These are phyloP conservation scores for Botrytis pseudocinerea DNA, from an alignment of 2,329 filamentous ascomycete species.

Conservation along the genomic window DNA sequence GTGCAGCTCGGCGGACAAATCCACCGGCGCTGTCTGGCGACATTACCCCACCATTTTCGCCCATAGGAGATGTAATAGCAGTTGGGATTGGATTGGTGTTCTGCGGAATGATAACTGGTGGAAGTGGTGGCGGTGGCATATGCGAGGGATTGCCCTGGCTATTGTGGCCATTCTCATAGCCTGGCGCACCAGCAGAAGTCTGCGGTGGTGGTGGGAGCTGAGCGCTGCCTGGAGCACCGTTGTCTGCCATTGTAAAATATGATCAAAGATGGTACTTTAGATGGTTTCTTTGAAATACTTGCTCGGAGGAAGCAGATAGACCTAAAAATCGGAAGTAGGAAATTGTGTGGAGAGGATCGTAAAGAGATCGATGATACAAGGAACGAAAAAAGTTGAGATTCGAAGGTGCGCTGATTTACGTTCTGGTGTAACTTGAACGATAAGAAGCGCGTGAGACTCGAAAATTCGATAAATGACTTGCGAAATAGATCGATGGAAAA, in stretches of 20 bases:
- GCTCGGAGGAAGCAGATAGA: slow-evolving; percentile 33
- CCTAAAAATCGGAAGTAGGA: slow-evolving; percentile 28
- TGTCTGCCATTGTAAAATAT: slow-evolving; percentile 71
- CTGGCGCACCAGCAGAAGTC: slow-evolving; percentile 68
- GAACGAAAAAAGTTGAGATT: slow-evolving; percentile 31
- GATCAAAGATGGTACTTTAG: slow-evolving; percentile 31
- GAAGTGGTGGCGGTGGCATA: slow-evolving; percentile 87
- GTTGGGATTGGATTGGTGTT: slow-evolving; percentile 96
- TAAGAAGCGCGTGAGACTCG: slow-evolving; percentile 38
- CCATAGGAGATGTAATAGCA: slow-evolving; percentile 85
- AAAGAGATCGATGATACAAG: slow-evolving; percentile 31
- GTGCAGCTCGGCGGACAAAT: slow-evolving; percentile 85
- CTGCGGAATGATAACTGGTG: slow-evolving; percentile 82
- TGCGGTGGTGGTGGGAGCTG: slow-evolving; percentile 72
- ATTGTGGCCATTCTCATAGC: slow-evolving; percentile 75
- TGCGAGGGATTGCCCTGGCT: slow-evolving; percentile 69
- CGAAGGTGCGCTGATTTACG: slow-evolving; percentile 30
- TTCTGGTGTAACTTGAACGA: slow-evolving; percentile 39
- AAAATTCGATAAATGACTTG: slow-evolving; percentile 34
- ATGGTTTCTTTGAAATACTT: slow-evolving; percentile 28
- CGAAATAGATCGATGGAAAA: slow-evolving; percentile 37
- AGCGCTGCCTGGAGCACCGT: slow-evolving; percentile 60
- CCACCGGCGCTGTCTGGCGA: slow-evolving; percentile 81
- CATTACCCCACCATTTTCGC: slow-evolving; percentile 66
- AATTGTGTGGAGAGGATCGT: slow-evolving; percentile 29